Base-by-base conservation (phyloP, 2,329 filamentous ascomycete genomes). In the Colletotrichum sp. region DNA sequence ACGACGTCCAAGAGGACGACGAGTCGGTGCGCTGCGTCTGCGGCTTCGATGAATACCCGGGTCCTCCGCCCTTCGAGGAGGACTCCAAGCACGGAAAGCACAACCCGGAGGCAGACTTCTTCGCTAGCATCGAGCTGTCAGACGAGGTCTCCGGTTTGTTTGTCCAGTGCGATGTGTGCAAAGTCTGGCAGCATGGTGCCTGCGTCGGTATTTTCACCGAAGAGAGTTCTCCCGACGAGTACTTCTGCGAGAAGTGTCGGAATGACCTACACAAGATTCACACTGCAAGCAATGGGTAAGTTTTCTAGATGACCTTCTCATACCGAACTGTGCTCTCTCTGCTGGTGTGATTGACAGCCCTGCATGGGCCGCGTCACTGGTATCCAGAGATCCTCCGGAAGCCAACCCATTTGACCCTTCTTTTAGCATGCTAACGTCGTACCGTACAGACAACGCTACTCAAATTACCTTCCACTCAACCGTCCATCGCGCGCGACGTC, bases 131-230 rank as follows among this genome's bases (percentile, higher is more conserved):
- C 86, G 87, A 93, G 78, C 89, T 95, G 77, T 92, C 93, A 36
- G 96, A 98, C 81, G 96, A 98, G 78, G 90, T 96, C 79, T 97
- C 96, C 60, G 96, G 96, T 68, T 94, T 98, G 85, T 99, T 98
- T 86, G 96, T 99, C 79, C 96, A 98, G 88, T 99, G 97, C 90
- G 97, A 98, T 86, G 90, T 95, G 78, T 99, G 97, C 89, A 97
- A 98, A 84, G 97, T 98, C 78, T 99, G 96, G 97, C 97, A 99
- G 84, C 97, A 99, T 84, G 97, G 97, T 81, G 96, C 96, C 76
- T 99, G 97, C 82, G 96, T 99, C 75, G 96, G 97, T 76, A 98
- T 99, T 81, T 96, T 98, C 87, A 97, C 97, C 79, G 96, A 98
- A 85, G 94, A 95, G 79, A 93, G 94, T 83, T 96, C 95, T 78